Evolutionary conservation across 225 moss, liverwort and hornwort genomes (phyloP).

Genomic region (Ulota crispa): DNA sequence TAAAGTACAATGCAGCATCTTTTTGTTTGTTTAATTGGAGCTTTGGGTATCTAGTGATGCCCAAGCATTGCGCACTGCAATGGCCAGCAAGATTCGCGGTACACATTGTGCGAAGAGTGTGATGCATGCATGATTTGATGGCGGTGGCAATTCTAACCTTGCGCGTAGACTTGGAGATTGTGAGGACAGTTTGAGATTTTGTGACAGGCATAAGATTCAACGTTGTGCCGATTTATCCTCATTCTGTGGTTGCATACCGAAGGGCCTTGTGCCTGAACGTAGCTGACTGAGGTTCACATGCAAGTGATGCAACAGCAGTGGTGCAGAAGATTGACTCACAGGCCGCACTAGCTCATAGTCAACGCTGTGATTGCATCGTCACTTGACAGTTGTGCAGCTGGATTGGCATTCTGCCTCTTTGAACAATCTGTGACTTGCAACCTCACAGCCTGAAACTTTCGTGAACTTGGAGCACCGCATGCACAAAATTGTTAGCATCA

Average conservation of each 20-base stretch:
- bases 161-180: not conserved
- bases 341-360: too few species aligned
- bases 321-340: not conserved
- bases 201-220: not conserved
- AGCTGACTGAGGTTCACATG: not conserved
- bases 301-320: not conserved
- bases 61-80: not conserved
- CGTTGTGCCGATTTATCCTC: not conserved
- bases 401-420: not conserved
- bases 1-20: conserved; percentile 32
- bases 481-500: not conserved
- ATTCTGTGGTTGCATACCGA: not conserved
- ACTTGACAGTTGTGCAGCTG: not conserved
- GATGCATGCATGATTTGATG: not conserved
- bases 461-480: not conserved
- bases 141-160: not conserved
- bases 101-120: not conserved
- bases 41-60: conserved; percentile 18
- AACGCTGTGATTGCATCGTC: not conserved
- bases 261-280: not conserved
- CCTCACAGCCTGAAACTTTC: not conserved
- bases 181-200: not conserved
- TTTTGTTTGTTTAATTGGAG: conserved; percentile 20
- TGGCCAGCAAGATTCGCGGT: not conserved
- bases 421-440: not conserved